Percentiles rank a stretch among this genome's conserved stretches.
Evolutionary conservation across 768 basidiomycete genomes (phyloP).

Genomic region (Collybia sp.): DNA sequence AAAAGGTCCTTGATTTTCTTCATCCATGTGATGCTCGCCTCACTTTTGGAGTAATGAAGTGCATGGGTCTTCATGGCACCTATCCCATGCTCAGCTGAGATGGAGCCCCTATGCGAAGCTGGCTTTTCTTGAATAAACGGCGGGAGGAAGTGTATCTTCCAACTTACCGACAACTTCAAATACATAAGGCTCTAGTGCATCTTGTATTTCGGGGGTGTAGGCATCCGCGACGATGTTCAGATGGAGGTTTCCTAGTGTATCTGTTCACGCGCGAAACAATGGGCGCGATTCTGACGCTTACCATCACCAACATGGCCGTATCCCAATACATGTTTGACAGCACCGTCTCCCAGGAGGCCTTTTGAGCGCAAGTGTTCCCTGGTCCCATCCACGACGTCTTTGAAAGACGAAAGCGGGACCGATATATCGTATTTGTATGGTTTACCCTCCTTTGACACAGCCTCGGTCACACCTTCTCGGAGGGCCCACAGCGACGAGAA

Average conservation of each 20-base stretch:
- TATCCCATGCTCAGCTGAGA: slow-evolving; percentile 96
- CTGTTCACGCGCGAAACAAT: background rate
- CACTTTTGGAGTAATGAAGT: slow-evolving; percentile 80
- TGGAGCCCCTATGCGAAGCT: slow-evolving; percentile 82
- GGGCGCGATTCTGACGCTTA: slow-evolving; percentile 26
- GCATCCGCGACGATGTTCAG: slow-evolving; percentile 83
- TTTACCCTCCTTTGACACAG: slow-evolving; percentile 89
- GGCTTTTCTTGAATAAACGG: slow-evolving; percentile 1
- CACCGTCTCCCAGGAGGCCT: slow-evolving; percentile 64
- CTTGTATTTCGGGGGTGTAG: slow-evolving; percentile 81
- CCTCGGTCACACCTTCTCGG: slow-evolving; percentile 90
- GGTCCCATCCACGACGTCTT: slow-evolving; percentile 80
- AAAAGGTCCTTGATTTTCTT: slow-evolving; percentile 83
- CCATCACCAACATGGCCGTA: slow-evolving; percentile 98
- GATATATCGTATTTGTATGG: slow-evolving; percentile 97
- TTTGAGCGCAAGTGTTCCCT: slow-evolving; percentile 65
- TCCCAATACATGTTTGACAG: slow-evolving; percentile 82
- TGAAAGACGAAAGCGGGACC: slow-evolving; percentile 81
- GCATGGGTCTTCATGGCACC: slow-evolving; percentile 94
- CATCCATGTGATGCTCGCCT: slow-evolving; percentile 83
- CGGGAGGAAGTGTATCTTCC: background rate
- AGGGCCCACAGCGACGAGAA: slow-evolving; percentile 88
- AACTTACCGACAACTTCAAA: slow-evolving; percentile 84
- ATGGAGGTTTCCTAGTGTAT: slow-evolving; percentile 77
- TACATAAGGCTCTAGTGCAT: slow-evolving; percentile 89